A percentile compares a stretch with the other conserved stretches of the same genome.
Evolutionary conservation across 2,329 filamentous ascomycete genomes (phyloP).

Genomic region (Fusarium virguliforme): DNA sequence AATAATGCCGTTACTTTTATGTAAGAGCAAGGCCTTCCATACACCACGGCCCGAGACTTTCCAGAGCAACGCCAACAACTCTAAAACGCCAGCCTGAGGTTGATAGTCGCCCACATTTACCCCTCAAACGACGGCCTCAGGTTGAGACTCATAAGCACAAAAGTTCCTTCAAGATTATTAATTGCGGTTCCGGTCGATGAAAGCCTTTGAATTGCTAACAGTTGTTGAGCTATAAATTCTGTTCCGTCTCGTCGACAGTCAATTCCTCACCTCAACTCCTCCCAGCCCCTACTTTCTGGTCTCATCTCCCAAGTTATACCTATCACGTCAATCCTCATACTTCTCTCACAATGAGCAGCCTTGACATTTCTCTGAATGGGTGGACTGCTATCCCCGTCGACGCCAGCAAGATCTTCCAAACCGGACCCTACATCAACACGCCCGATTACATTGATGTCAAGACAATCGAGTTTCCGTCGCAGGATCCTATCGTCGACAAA

Average conservation of each 20-base stretch:
- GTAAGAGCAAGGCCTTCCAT: too few relatives aligned
- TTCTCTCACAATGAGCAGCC: not conserved
- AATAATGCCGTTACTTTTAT: too few relatives aligned
- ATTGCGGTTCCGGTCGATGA: not conserved
- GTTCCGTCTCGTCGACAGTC: too few relatives aligned
- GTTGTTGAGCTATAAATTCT: not conserved
- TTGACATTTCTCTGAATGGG: constrained; percentile 54
- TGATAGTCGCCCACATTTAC: constrained; percentile 24
- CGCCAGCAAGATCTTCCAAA: constrained; percentile 59
- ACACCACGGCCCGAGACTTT: not conserved
- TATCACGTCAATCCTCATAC: not conserved
- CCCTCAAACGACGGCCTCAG: constrained; percentile 41
- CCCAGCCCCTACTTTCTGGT: not conserved
- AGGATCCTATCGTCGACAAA: constrained; percentile 62
- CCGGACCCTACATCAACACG: constrained; percentile 58
- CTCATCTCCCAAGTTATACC: not conserved
- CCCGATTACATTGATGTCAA: constrained; percentile 55
- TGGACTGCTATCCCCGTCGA: constrained; percentile 64
- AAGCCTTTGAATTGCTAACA: not conserved
- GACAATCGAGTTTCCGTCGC: constrained; percentile 64
- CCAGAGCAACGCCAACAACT: not conserved
- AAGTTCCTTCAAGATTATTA: constrained; percentile 6
- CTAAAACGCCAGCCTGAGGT: constrained; percentile 33
- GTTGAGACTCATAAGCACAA: constrained; percentile 29
- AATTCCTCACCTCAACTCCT: not conserved